Evolutionary conservation across 768 basidiomycete genomes (phyloP).

Genomic region (Xerocomellus amylosporus): DNA sequence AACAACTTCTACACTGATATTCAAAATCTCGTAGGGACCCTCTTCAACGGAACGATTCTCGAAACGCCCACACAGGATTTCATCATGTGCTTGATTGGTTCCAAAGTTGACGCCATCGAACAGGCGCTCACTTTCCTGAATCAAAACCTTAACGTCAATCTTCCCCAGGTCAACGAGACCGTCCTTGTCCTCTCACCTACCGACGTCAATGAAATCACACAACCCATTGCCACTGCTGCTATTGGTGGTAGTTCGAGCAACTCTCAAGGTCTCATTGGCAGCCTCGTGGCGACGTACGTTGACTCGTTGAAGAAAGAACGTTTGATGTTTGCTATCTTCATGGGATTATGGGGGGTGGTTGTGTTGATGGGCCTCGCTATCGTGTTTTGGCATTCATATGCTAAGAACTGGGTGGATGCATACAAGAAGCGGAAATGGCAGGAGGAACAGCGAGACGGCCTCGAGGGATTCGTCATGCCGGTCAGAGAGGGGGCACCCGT

Average conservation of each 20-base stretch:
- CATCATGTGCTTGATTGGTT: slow-evolving; percentile 85
- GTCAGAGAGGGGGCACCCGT: slow-evolving; percentile 14
- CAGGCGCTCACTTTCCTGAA: slow-evolving; percentile 89
- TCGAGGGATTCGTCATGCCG: slow-evolving; percentile 41
- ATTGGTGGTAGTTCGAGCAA: slow-evolving; percentile 55
- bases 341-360: slow-evolving; percentile 80
- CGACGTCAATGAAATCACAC: slow-evolving; percentile 68
- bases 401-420: slow-evolving; percentile 44
- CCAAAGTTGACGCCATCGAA: slow-evolving; percentile 84
- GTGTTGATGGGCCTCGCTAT: slow-evolving; percentile 73
- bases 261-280: slow-evolving; percentile 63
- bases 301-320: slow-evolving; percentile 74
- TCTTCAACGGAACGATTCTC: slow-evolving; percentile 85
- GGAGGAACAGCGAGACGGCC: slow-evolving; percentile 47
- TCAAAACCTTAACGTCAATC: slow-evolving; percentile 75
- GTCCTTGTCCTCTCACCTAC: slow-evolving; percentile 74
- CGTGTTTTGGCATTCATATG: slow-evolving; percentile 72
- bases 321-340: slow-evolving; percentile 78
- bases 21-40: slow-evolving; percentile 67
- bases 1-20: slow-evolving; percentile 84
- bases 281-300: slow-evolving; percentile 71
- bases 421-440: slow-evolving; percentile 50
- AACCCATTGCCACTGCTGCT: slow-evolving; percentile 82
- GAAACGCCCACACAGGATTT: slow-evolving; percentile 83
- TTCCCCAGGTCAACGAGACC: slow-evolving; percentile 74